Conservation (phyloP, 2,329 filamentous ascomycete species). For the Epichloe gansuensis region DNA sequence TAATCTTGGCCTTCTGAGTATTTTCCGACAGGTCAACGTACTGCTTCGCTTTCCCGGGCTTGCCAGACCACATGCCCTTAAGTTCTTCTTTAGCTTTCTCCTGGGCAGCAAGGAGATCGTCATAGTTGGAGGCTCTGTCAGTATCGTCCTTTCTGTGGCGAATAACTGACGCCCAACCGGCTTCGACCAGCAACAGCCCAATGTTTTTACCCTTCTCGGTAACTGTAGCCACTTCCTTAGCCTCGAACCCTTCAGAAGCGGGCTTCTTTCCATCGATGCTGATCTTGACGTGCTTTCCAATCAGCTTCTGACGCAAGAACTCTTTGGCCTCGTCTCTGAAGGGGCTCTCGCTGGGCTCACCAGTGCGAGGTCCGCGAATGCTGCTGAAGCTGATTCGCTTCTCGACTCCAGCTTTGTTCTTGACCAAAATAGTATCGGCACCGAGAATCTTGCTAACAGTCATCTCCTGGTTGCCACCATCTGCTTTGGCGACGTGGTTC, state of each 20-base stretch:
- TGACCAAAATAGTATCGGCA: conserved; percentile 78
- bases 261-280: conserved; percentile 84
- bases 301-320: conserved; percentile 82
- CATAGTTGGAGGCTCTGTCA: conserved; percentile 87
- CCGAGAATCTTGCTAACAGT: conserved; percentile 75
- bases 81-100: conserved; percentile 73
- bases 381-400: conserved; percentile 89
- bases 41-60: conserved; percentile 69
- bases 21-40: conserved; percentile 87
- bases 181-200: conserved; percentile 74
- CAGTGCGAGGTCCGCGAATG: conserved; percentile 80
- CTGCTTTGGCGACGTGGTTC: conserved; percentile 60
- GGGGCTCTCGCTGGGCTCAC: conserved; percentile 74
- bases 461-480: conserved; percentile 60
- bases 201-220: conserved; percentile 77
- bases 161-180: conserved; percentile 87
- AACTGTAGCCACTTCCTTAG: conserved; percentile 86
- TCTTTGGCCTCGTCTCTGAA: conserved; percentile 94
- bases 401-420: conserved; percentile 73
- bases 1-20: conserved; percentile 89
- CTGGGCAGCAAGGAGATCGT: conserved; percentile 71
- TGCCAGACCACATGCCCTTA: conserved; percentile 92
- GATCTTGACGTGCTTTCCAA: conserved; percentile 89
- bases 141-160: conserved; percentile 90
- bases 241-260: conserved; percentile 81